Evolutionary conservation across 2,329 filamentous ascomycete species (phyloP).

Genomic region (Diplodia sapinea): DNA sequence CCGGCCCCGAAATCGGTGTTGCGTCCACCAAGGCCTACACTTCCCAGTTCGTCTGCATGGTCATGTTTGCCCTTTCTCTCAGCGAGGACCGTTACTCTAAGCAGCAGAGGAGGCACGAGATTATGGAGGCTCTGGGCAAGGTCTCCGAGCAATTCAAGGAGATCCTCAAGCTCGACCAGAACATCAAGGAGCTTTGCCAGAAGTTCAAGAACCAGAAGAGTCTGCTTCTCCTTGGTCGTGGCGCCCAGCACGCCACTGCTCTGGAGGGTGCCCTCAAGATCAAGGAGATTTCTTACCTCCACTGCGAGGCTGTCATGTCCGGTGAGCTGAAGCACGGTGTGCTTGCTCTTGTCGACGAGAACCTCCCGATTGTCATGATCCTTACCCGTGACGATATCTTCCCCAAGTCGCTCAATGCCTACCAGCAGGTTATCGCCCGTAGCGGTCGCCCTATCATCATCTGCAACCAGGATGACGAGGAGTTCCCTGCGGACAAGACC

Average conservation of each 20-base stretch:
- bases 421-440: constrained; percentile 98
- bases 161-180: constrained; percentile 87
- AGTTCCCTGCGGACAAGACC: constrained; percentile 86
- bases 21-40: constrained; percentile 99
- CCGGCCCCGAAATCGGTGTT: constrained; percentile 97
- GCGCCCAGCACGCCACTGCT: constrained; percentile 94
- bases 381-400: constrained; percentile 95
- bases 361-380: constrained; percentile 99
- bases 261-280: constrained; percentile 98
- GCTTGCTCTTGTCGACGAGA: constrained; percentile 94
- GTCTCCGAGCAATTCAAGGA: constrained; percentile 91
- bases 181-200: constrained; percentile 92
- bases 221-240: constrained; percentile 88
- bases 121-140: constrained; percentile 89
- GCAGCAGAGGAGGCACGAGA: constrained; percentile 87
- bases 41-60: constrained; percentile 98
- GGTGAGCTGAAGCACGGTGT: constrained; percentile 99
- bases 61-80: constrained; percentile 97
- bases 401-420: constrained; percentile 98
- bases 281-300: constrained; percentile 99
- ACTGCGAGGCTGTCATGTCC: constrained; percentile 99
- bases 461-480: constrained; percentile 87
- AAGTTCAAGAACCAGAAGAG: constrained; percentile 99
- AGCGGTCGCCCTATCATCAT: constrained; percentile 97
- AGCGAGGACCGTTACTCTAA: constrained; percentile 97